phyloP scores from a whole-genome alignment of 495 filamentous ascomycete genomes.

The Aspergillus carlsbadensis region DNA sequence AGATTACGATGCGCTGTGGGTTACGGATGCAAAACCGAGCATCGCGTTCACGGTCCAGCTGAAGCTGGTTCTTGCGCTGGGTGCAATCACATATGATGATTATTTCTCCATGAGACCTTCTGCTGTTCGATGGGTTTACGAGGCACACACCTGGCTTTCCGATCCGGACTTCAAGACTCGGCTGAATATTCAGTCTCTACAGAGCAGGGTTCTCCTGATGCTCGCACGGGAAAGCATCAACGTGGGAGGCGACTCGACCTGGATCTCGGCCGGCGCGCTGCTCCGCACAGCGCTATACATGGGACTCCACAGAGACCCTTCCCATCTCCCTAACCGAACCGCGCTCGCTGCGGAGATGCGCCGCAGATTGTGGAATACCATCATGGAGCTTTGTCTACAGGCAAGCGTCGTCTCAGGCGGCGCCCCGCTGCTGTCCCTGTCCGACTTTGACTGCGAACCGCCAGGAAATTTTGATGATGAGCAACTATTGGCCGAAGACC shows the following conservation, averaged over 20 bases:
- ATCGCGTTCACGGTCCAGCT: constrained; percentile 40
- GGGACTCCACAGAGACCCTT: constrained; percentile 62
- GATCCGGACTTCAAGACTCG: constrained; percentile 50
- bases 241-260: constrained; percentile 50
- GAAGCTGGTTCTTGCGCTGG: constrained; percentile 53
- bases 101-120: constrained; percentile 33
- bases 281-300: constrained; percentile 58
- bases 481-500: constrained; percentile 27
- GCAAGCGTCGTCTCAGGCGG: constrained; percentile 53
- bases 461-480: constrained; percentile 51
- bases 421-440: constrained; percentile 44
- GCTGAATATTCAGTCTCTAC: constrained; percentile 42
- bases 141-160: constrained; percentile 53
- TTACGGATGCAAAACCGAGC: constrained; percentile 22
- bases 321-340: constrained; percentile 39
- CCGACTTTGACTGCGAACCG: constrained; percentile 55
- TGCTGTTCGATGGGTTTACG: constrained; percentile 50
- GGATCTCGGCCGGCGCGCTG: constrained; percentile 56
- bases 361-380: constrained; percentile 60
- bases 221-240: constrained; percentile 47
- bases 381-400: constrained; percentile 53
- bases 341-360: constrained; percentile 54
- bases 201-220: constrained; percentile 49
- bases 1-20: constrained; percentile 34
- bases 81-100: constrained; percentile 39